Base-by-base conservation (phyloP, 306 rosid species). In the Fragaria nilgerrensis region DNA sequence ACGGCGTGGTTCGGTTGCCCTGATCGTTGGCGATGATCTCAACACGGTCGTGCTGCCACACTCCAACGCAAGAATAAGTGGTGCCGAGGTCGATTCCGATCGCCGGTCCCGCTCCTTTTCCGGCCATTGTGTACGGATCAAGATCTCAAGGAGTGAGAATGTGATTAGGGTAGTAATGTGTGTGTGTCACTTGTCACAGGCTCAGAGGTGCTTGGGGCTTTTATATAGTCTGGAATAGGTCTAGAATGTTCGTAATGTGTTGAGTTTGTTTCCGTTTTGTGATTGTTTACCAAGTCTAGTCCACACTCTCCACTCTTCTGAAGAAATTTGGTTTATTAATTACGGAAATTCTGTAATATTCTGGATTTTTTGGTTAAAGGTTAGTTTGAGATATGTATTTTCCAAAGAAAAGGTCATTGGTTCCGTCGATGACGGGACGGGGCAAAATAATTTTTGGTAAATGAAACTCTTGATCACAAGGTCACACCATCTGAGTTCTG, bases 71-170 rank as follows among this genome's bases (percentile, higher is more conserved):
- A 0, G 94, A 89, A 85, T 92, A 90, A 0, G 89, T 92, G 0
- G 97, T 90, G 2, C 96, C 97, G 9, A 92, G 94, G 77, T 93
- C 96, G 47, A 93, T 93, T 5, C 96, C 96, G 44, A 93, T 93
- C 20, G 96, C 96, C 4, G 91, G 97, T 9, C 96, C 97, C 6
- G 88, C 93, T 0, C 96, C 93, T 55, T 90, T 93, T 8, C 85
- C 97, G 34, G 93, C 85, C 97, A 93, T 89, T 23, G 55, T 39
- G 25, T 4, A 2, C 17, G 1, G 32, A 64, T 70, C 22, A 48
- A 71, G 43, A 15, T 0, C 20, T n/a, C 1, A 14, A 15, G 39
- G 22, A 13, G n/a, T n/a, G 34, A 48, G 3, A 8, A 50, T 37
- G 4, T 48, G 6, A 20, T 25, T 4, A 61, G 23, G 29, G 66